phyloP scores from a whole-genome alignment of 495 filamentous ascomycete species.

The Neurospora tetrasperma region DNA sequence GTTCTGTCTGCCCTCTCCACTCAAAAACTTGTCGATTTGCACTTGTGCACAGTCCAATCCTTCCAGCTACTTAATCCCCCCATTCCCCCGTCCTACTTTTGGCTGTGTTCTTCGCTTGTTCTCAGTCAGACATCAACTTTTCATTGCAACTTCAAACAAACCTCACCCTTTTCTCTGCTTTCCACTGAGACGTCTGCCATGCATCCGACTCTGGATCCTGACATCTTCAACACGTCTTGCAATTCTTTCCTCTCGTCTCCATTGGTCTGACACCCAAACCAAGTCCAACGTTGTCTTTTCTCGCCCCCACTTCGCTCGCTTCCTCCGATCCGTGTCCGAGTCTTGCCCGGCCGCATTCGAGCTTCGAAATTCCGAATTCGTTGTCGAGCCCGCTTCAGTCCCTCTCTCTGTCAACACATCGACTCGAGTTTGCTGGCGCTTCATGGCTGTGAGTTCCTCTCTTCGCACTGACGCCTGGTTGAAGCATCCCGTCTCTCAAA shows the following conservation, averaged over 20 bases:
- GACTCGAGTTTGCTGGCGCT: not conserved
- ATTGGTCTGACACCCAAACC: not conserved
- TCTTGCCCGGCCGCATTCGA: not conserved
- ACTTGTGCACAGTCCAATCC: not conserved
- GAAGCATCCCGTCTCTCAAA: not conserved
- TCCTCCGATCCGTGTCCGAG: not conserved
- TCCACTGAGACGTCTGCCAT: not conserved
- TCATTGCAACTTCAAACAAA: too few relatives aligned
- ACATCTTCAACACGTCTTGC: not conserved
- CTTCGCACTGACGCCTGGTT: not conserved
- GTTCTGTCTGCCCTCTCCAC: not conserved
- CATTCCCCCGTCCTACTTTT: not conserved
- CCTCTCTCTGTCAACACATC: not conserved
- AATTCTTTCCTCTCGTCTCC: not conserved
- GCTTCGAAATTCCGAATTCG: not conserved
- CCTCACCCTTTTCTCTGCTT: too few relatives aligned
- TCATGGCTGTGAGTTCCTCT: not conserved
- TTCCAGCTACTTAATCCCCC: not conserved
- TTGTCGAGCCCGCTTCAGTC: not conserved
- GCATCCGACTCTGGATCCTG: not conserved
- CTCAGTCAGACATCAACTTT: not conserved
- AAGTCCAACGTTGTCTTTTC: not conserved
- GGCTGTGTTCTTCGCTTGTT: not conserved
- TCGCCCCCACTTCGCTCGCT: not conserved
- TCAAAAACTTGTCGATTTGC: not conserved